A percentile compares a stretch with the other conserved stretches of the same genome.
Evolutionary conservation across 2,329 filamentous ascomycete species (phyloP).

Genomic region (Fusarium armeniacum): DNA sequence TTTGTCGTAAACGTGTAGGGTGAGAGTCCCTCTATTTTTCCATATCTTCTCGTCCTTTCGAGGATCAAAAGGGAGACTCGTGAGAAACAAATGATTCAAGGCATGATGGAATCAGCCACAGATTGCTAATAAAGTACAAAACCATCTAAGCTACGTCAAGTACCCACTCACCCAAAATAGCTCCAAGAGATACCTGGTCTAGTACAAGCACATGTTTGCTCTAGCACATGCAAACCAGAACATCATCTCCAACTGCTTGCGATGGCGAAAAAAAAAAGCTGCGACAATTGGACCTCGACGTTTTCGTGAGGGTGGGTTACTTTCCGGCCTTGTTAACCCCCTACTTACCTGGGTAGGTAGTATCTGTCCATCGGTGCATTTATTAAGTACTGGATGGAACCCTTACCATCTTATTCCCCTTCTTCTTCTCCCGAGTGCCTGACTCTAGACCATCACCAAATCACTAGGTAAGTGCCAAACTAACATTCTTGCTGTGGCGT

Average conservation of each 20-base stretch:
- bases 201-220: conserved; percentile 44
- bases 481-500: conserved; percentile 43
- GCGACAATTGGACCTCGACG: conserved; percentile 18
- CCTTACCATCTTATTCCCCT: background rate
- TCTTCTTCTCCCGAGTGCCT: conserved; percentile 17
- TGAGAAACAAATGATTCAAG: conserved; percentile 29
- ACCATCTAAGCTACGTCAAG: conserved; percentile 19
- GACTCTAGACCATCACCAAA: conserved; percentile 8
- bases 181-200: conserved; percentile 34
- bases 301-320: conserved; percentile 32
- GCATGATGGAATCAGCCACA: conserved; percentile 27
- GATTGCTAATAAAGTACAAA: background rate
- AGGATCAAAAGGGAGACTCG: conserved; percentile 26
- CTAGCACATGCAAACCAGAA: conserved; percentile 38
- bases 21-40: background rate
- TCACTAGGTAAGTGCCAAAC: conserved; percentile 16
- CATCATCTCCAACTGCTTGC: conserved; percentile 17
- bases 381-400: conserved; percentile 29
- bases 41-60: background rate
- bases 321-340: conserved; percentile 25
- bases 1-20: background rate
- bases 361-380: conserved; percentile 2
- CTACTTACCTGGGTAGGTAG: conserved; percentile 9
- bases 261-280: conserved; percentile 40
- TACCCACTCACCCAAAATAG: conserved; percentile 44